Percentiles rank a stretch among this genome's conserved stretches.
phyloP scores from a whole-genome alignment of 352 stramenopile species.

The Phytophthora boehmeriae region DNA sequence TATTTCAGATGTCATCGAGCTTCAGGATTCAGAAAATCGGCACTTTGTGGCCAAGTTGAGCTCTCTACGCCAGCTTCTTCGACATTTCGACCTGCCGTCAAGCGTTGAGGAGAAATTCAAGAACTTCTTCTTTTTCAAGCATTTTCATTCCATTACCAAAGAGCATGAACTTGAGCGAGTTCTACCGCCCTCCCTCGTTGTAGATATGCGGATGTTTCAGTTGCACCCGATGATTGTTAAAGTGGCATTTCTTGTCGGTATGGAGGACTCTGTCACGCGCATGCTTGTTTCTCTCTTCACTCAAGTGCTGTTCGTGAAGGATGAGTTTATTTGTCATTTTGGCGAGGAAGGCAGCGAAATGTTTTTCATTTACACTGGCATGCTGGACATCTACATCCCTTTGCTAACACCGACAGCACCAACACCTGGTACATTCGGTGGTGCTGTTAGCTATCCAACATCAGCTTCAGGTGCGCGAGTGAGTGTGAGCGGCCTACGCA shows the following conservation, averaged over 20 bases:
- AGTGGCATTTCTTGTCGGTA: slow-evolving; percentile 63
- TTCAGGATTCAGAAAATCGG: slow-evolving; percentile 62
- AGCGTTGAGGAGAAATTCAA: slow-evolving; percentile 63
- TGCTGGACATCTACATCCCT: slow-evolving; percentile 61
- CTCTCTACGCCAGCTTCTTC: slow-evolving; percentile 52
- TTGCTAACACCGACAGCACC: slow-evolving; percentile 4
- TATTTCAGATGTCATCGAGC: slow-evolving; percentile 60
- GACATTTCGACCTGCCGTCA: slow-evolving; percentile 53
- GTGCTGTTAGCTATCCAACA: slow-evolving; percentile 6
- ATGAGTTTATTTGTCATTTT: slow-evolving; percentile 64
- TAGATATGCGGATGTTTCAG: slow-evolving; percentile 72
- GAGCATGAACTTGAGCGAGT: slow-evolving; percentile 62
- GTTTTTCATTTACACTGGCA: slow-evolving; percentile 71
- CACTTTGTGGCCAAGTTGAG: slow-evolving; percentile 67
- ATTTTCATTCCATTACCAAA: slow-evolving; percentile 72
- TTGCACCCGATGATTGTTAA: slow-evolving; percentile 73
- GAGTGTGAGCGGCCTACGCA: slow-evolving; percentile 35
- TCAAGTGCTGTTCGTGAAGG: slow-evolving; percentile 58
- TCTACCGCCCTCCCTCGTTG: slow-evolving; percentile 56
- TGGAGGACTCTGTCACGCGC: slow-evolving; percentile 56
- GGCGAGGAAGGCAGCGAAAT: slow-evolving; percentile 67
- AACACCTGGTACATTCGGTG: neutral
- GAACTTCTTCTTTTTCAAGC: slow-evolving; percentile 71
- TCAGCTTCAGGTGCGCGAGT: slow-evolving; percentile 9
- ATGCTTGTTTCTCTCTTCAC: slow-evolving; percentile 67